Evolutionary conservation across 805 yeast species (phyloP).

Genomic region (Tetrapisispora nanseiensis): DNA sequence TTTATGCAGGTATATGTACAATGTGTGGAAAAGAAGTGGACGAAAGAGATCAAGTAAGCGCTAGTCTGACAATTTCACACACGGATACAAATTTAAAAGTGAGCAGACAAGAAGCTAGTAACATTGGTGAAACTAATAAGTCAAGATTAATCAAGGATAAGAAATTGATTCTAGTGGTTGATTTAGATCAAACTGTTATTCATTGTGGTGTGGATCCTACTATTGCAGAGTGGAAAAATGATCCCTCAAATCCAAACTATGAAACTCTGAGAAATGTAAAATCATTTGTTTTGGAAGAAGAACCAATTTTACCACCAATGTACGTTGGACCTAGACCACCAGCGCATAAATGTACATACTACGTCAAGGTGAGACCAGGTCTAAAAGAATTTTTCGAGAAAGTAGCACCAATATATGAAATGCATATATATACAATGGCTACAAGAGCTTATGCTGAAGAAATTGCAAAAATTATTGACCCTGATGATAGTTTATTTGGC

Average conservation of each 20-base stretch:
- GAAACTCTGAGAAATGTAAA: slow-evolving; percentile 75
- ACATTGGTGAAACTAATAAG: slow-evolving; percentile 62
- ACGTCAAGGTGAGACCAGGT: slow-evolving; percentile 88
- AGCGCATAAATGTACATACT: slow-evolving; percentile 69
- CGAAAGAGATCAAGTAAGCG: slow-evolving; percentile 63
- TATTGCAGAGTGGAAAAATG: slow-evolving; percentile 91
- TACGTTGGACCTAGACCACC: slow-evolving; percentile 54
- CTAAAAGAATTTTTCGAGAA: slow-evolving; percentile 58
- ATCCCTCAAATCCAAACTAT: slow-evolving; percentile 75
- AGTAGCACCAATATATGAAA: slow-evolving; percentile 60
- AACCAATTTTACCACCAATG: slow-evolving; percentile 44
- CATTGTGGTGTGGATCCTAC: slow-evolving; percentile 98
- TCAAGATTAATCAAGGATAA: slow-evolving; percentile 47
- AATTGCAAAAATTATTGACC: slow-evolving; percentile 86
- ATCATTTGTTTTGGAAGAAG: slow-evolving; percentile 71
- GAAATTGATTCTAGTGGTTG: slow-evolving; percentile 84
- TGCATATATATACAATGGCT: slow-evolving; percentile 98
- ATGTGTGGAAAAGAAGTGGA: slow-evolving; percentile 76
- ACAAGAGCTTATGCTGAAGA: slow-evolving; percentile 87
- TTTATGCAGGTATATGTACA: slow-evolving; percentile 92
- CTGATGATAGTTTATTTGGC: slow-evolving; percentile 76
- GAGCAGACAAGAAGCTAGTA: slow-evolving; percentile 76
- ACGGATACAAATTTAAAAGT: slow-evolving; percentile 78
- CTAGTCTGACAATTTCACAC: slow-evolving; percentile 63
- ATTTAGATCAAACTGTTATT: slow-evolving; percentile 92